A percentile compares a stretch with the other conserved stretches of the same genome.
phyloP scores from a whole-genome alignment of 2,329 filamentous ascomycete species.

The Ceratocystis cubensis region DNA sequence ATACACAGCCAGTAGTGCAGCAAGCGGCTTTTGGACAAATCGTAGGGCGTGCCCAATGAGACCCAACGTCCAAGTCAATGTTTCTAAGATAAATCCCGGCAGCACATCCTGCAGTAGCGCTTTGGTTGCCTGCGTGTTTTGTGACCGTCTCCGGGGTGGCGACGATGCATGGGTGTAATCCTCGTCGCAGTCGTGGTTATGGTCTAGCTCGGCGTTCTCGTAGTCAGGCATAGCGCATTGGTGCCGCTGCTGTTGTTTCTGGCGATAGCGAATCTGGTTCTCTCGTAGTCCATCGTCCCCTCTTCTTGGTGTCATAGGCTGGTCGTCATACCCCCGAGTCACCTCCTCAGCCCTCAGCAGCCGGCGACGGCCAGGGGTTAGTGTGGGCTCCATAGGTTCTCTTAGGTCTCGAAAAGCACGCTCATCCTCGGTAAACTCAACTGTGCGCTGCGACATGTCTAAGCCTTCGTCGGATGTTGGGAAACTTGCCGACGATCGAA shows the following conservation, averaged over 20 bases:
- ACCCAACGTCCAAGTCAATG: slow-evolving; percentile 39
- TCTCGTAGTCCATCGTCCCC: neutral
- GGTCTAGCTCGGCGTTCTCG: slow-evolving; percentile 7
- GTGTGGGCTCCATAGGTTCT: slow-evolving; percentile 18
- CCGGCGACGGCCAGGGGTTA: slow-evolving; percentile 24
- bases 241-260: neutral
- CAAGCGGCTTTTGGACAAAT: slow-evolving; percentile 52
- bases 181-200: neutral
- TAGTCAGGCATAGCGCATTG: neutral
- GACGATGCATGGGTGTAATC: neutral
- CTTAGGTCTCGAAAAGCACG: slow-evolving; percentile 27
- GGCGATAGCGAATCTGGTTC: neutral
- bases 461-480: slow-evolving; percentile 44
- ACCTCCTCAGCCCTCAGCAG: slow-evolving; percentile 15
- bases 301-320: neutral
- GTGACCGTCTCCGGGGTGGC: neutral
- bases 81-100: slow-evolving; percentile 31
- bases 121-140: slow-evolving; percentile 22
- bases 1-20: slow-evolving; percentile 48
- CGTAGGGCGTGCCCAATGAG: slow-evolving; percentile 47
- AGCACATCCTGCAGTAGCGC: slow-evolving; percentile 29
- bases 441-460: slow-evolving; percentile 13
- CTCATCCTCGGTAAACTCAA: slow-evolving; percentile 23
- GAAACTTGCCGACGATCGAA: slow-evolving; percentile 33
- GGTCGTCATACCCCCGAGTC: neutral